Base-by-base conservation (phyloP, 2,329 filamentous ascomycete genomes). In the Pestalotiopsis sp. region DNA sequence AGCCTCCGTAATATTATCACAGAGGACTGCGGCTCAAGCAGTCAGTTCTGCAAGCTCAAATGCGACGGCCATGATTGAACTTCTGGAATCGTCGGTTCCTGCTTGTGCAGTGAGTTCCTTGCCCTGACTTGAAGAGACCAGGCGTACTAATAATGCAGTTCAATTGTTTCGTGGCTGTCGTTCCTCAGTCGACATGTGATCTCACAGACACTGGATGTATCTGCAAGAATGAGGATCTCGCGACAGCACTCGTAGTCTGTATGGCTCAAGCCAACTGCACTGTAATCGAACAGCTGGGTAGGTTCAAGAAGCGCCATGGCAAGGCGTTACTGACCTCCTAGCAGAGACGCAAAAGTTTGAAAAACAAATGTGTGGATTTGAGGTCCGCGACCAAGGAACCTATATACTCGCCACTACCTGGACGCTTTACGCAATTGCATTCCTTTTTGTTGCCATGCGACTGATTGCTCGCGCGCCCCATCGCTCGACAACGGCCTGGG, bases 171-270 rank as follows among this genome's bases (percentile, higher is more conserved):
- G 38, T 63, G 14, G 7, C 60, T 20, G 36, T 23, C 31, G n/a
- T 63, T 12, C 60, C 60, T 38, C n/a, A 38, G 12, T 63, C 60
- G 13, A 41, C 12, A 23, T 63, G 60, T 63, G 60, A 36, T 63
- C 38, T 63, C 13, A 63, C 60, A 14, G 38, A 63, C 27, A 63
- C 60, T 17, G 38, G 27, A 20, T 63, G 60, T 20, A 63, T 63
- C 27, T 63, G 60, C 60, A 63, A 6, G 14, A 41, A 63, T n/a
- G 23, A 36, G n/a, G 27, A 23, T n/a, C 60, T 63, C 14, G 31
- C 27, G n/a, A 41, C 25, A 3, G 27, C 60, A 17, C 27, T 63
- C 12, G 6, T 4, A 38, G 36, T 36, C 31, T 63, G 60, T 23
- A 63, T 63, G 27, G 36, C 36, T 14, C n/a, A 27, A 38, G 60